These are phyloP conservation scores for Pseudogymnoascus sp. DNA, from an alignment of 2,329 filamentous ascomycete genomes.

Conservation along the genomic window DNA sequence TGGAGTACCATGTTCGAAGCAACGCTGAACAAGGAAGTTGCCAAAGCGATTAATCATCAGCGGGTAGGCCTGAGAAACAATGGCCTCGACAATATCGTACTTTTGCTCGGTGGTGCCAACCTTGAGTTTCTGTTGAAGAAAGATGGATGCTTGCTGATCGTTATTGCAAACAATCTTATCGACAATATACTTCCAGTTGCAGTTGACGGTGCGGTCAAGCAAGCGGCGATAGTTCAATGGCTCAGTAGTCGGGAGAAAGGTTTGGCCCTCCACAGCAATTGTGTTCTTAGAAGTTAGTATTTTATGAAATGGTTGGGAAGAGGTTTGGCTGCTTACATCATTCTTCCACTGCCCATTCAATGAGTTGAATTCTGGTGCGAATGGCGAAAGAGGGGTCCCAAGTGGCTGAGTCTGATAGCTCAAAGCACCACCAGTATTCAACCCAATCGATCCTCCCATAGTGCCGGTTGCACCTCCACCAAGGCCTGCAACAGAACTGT, in stretches of 20 bases:
- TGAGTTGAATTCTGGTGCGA: constrained; percentile 66
- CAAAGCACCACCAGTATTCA: constrained; percentile 15
- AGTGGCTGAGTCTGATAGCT: constrained; percentile 43
- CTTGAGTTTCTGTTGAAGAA: constrained; percentile 97
- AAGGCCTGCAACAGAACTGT: constrained; percentile 24
- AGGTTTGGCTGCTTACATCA: constrained; percentile 25
- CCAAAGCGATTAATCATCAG: constrained; percentile 98
- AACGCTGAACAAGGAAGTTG: constrained; percentile 96
- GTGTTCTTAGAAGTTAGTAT: constrained; percentile 33
- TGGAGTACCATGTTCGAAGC: constrained; percentile 94
- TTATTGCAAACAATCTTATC: constrained; percentile 99
- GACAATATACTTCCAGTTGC: constrained; percentile 99
- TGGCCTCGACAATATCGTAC: constrained; percentile 92
- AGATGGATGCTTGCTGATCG: constrained; percentile 97
- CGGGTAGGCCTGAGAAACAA: constrained; percentile 88
- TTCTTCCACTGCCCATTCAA: constrained; percentile 27
- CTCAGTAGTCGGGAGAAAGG: constrained; percentile 79
- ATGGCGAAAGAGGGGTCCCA: constrained; percentile 61
- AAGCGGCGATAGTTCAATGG: constrained; percentile 94
- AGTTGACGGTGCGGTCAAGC: constrained; percentile 90
- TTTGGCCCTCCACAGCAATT: constrained; percentile 51
- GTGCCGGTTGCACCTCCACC: constrained; percentile 16
- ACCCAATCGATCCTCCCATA: constrained; percentile 17
- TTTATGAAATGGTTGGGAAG: constrained; percentile 17
- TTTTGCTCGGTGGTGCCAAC: constrained; percentile 92